Evolutionary conservation across 192 early-diverging fungal genomes (phyloP).

Genomic region (Phlyctochytrium bullatum): DNA sequence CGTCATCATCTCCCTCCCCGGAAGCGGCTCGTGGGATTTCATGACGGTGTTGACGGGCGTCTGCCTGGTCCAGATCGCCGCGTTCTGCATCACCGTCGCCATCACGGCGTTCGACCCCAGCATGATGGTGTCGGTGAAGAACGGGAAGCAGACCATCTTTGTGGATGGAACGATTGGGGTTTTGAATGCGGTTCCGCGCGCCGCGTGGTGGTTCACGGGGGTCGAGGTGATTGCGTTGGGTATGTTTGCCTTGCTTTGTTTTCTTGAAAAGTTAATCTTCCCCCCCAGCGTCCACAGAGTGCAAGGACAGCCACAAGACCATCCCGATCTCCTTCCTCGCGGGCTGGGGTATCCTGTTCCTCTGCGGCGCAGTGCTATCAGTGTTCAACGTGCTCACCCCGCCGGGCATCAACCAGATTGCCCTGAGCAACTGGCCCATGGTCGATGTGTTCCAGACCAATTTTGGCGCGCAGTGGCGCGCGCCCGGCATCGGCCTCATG

Average conservation of each 20-base stretch:
- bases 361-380: not conserved
- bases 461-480: not conserved
- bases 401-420: not conserved
- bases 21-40: slow-evolving; percentile 9
- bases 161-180: not conserved
- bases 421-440: not conserved
- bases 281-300: not conserved
- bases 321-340: not conserved
- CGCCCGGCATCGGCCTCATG: not conserved
- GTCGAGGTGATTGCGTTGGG: slow-evolving; percentile 18
- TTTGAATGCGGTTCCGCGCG: slow-evolving; percentile 8
- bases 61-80: slow-evolving; percentile 7
- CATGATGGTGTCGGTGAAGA: not conserved
- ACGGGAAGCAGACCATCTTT: not conserved
- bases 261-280: not conserved
- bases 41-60: slow-evolving; percentile 6
- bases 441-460: not conserved
- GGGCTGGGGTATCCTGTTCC: not conserved
- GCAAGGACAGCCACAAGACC: not conserved
- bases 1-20: not conserved
- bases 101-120: not conserved
- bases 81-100: slow-evolving; percentile 5
- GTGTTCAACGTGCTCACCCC: not conserved
- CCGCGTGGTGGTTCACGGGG: slow-evolving; percentile 17
- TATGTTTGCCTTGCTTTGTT: not conserved